These are phyloP conservation scores for Cercis canadensis DNA, from an alignment of 306 rosid species.

Conservation along the genomic window DNA sequence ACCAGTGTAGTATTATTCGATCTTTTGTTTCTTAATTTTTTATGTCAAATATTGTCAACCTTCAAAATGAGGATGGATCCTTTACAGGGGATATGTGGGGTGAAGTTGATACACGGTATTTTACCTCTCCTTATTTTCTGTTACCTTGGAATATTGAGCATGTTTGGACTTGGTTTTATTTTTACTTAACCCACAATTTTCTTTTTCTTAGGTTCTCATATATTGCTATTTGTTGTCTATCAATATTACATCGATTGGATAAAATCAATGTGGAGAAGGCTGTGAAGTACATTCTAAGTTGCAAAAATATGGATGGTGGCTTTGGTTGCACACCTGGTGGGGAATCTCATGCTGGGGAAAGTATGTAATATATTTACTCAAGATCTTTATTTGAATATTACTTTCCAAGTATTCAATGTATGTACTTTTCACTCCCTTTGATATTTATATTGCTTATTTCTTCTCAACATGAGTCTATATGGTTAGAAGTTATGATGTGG, in stretches of 20 bases:
- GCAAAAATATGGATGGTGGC: constrained; percentile 94
- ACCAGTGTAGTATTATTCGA: too few relatives aligned
- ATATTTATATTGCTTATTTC: too few relatives aligned
- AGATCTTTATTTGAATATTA: constrained; percentile 1
- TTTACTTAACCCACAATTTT: constrained; percentile 15
- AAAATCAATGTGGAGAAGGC: constrained; percentile 84
- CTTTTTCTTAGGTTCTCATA: constrained; percentile 74
- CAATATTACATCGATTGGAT: constrained; percentile 64
- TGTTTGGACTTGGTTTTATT: constrained; percentile 4
- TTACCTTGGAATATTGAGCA: not conserved
- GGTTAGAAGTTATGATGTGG: too few relatives aligned
- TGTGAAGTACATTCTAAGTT: constrained; percentile 77
- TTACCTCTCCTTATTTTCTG: constrained; percentile 1
- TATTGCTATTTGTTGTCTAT: constrained; percentile 73
- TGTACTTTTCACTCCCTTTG: too few relatives aligned
- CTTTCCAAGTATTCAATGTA: not conserved
- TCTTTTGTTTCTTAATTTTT: constrained; percentile 49
- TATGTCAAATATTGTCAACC: constrained; percentile 64
- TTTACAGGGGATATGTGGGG: constrained; percentile 97
- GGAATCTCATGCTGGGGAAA: constrained; percentile 94
- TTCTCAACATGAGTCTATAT: too few relatives aligned
- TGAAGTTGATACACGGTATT: constrained; percentile 86
- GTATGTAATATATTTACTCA: constrained; percentile 48
- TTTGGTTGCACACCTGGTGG: constrained; percentile 96
- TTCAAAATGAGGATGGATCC: constrained; percentile 93